A percentile compares a stretch with the other conserved stretches of the same genome.
Evolutionary conservation across 345 rosid species (phyloP).

Genomic region (Geranium brycei): DNA sequence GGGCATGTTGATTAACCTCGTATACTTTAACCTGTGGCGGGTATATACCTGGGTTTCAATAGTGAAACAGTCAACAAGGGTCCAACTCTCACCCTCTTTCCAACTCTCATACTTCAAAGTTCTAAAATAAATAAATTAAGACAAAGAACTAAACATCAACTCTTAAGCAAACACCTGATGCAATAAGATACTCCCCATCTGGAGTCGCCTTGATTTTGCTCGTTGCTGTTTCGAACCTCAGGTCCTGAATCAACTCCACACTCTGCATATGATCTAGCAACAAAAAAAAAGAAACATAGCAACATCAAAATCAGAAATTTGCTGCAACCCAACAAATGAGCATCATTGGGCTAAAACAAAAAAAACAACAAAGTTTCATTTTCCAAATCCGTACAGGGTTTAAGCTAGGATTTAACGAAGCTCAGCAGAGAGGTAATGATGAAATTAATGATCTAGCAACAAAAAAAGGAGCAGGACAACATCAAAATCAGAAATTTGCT

Average conservation of each 20-base stretch:
- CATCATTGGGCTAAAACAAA: too few relatives aligned
- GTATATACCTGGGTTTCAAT: slow-evolving; percentile 45
- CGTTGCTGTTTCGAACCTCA: slow-evolving; percentile 75
- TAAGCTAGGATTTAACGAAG: too few relatives aligned
- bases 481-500: too few relatives aligned
- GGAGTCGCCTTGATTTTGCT: slow-evolving; percentile 68
- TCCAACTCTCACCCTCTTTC: background rate
- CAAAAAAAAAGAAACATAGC: slow-evolving; percentile 1
- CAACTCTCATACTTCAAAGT: too few relatives aligned
- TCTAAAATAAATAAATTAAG: too few relatives aligned
- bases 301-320: background rate
- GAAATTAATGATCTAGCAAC: too few relatives aligned
- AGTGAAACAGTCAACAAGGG: slow-evolving; percentile 7
- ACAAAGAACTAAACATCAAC: background rate
- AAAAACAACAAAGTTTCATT: too few relatives aligned
- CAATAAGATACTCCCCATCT: slow-evolving; percentile 73
- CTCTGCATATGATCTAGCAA: slow-evolving; percentile 30
- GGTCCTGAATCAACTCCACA: slow-evolving; percentile 58
- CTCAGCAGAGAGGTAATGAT: too few relatives aligned
- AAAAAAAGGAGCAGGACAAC: too few relatives aligned
- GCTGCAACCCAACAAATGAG: background rate
- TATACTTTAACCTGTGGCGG: slow-evolving; percentile 91
- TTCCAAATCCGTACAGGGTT: too few relatives aligned
- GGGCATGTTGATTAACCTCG: slow-evolving; percentile 51
- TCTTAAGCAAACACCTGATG: slow-evolving; percentile 39